These are phyloP conservation scores for Stentor coeruleus DNA, from an alignment of 73 alveolate genomes.

Conservation along the genomic window DNA sequence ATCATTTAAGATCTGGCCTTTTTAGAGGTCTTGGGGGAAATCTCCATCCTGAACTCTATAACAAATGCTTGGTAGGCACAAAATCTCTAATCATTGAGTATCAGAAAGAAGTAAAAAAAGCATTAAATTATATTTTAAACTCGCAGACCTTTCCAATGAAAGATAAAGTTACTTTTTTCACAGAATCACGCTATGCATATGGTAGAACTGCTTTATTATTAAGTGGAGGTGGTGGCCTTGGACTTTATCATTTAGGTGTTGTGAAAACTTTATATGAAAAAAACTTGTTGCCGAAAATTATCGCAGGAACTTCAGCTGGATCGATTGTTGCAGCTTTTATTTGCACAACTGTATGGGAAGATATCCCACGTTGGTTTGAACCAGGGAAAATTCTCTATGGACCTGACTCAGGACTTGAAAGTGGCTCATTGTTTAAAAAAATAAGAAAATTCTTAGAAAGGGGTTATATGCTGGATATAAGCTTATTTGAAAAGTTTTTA, in stretches of 20 bases:
- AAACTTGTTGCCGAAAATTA: constrained; percentile 56
- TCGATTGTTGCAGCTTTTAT: constrained; percentile 49
- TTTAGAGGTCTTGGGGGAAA: constrained; percentile 50
- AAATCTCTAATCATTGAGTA: constrained; percentile 49
- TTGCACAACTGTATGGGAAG: constrained; percentile 35
- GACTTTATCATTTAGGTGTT: constrained; percentile 65
- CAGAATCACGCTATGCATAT: constrained; percentile 62
- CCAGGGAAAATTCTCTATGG: not conserved
- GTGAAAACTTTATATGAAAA: constrained; percentile 53
- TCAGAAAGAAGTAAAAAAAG: constrained; percentile 53
- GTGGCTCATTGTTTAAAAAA: not conserved
- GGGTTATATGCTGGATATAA: constrained; percentile 42
- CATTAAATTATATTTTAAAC: constrained; percentile 47
- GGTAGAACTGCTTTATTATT: constrained; percentile 68
- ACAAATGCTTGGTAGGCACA: constrained; percentile 54
- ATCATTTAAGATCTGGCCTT: constrained; percentile 43
- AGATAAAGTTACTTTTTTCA: constrained; percentile 54
- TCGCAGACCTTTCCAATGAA: constrained; percentile 17
- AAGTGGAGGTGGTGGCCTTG: constrained; percentile 69
- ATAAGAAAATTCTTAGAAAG: constrained; percentile 31
- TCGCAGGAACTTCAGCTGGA: constrained; percentile 73
- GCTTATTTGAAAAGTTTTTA: constrained; percentile 13
- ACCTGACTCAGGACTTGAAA: not conserved
- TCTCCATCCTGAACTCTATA: constrained; percentile 42
- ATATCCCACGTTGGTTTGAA: constrained; percentile 29